Evolutionary conservation across 305 asterid species (phyloP), one percentile per base, ranked within the genome.

Genomic region (Euphrasia arctica): DNA sequence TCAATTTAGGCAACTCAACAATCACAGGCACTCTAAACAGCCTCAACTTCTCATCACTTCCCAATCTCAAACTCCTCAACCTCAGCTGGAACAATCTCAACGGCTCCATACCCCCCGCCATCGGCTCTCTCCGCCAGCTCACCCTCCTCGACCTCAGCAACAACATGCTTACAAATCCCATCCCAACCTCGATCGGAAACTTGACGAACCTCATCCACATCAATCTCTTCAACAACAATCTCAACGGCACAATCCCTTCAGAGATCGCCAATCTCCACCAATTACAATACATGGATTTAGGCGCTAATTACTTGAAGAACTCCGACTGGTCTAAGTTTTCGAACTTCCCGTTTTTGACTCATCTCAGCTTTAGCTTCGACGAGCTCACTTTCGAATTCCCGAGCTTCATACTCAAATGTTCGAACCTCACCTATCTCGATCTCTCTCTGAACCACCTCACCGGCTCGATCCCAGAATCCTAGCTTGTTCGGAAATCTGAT

Each of bases 21-120:
- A 79, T 88, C 2, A 45, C 58, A 0, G 89, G 89, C 28, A 70
- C 78, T 0, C 65, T 88, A 18, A 76, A 70, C 15, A 65, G 60
- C 5, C 74, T 91, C 2, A 66, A 86, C 15, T 79, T 86, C 69
- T 47, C 76, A 12, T 67, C 83, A n/a, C 58, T 90, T 28, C 69
- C 73, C 2, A 72, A 79, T 64, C 79, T 85, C 60, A 64, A 68
- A 0, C 58, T 25, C 18, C 70, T 87, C 62, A 73, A 84, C 51
- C 71, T 90, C 72, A 78, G 6, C 14, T 31, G 67, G 0, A 90
- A 90, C 45, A 74, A 52, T 57, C 51, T 90, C 70, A 67, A 14
- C 5, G 96, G 97, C 57, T 67, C 82, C 1, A 81, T 90, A 60
- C 97, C 97, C 1, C 41, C 85, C n/a, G 36, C 72, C 45, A 77